phyloP scores from a whole-genome alignment of 2,329 filamentous ascomycete species.

The Trichoderma sp. region DNA sequence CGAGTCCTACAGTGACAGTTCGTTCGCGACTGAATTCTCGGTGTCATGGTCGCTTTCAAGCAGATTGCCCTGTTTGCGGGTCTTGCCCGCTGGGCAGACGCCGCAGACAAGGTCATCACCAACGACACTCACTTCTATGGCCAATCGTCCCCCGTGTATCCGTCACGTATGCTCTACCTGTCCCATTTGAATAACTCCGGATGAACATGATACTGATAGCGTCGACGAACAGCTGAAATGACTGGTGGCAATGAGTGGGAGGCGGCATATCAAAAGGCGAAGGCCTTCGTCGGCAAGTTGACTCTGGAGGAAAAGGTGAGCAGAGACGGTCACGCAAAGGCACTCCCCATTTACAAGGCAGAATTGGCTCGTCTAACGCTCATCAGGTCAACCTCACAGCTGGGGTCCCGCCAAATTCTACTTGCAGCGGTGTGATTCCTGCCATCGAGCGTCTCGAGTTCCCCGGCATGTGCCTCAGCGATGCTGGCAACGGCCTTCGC shows the following conservation, averaged over 20 bases:
- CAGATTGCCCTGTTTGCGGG: slow-evolving; percentile 20
- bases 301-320: slow-evolving; percentile 72
- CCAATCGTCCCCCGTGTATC: slow-evolving; percentile 53
- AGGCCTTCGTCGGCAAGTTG: slow-evolving; percentile 68
- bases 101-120: slow-evolving; percentile 38
- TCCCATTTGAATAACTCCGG: neutral
- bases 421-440: slow-evolving; percentile 52
- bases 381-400: slow-evolving; percentile 69
- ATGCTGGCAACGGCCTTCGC: slow-evolving; percentile 50
- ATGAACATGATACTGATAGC: neutral
- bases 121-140: slow-evolving; percentile 53
- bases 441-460: slow-evolving; percentile 46
- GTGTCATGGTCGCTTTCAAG: slow-evolving; percentile 13
- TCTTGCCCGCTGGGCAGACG: neutral
- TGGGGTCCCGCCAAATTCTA: slow-evolving; percentile 59
- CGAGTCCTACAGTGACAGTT: neutral
- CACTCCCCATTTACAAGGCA: too few species aligned
- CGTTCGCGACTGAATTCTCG: neutral
- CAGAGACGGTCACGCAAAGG: neutral
- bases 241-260: slow-evolving; percentile 68
- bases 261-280: slow-evolving; percentile 66
- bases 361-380: neutral
- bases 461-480: slow-evolving; percentile 49
- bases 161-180: slow-evolving; percentile 49
- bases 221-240: slow-evolving; percentile 47